These are phyloP conservation scores for Terfezia claveryi DNA, from an alignment of 495 filamentous ascomycete species.

Conservation along the genomic window DNA sequence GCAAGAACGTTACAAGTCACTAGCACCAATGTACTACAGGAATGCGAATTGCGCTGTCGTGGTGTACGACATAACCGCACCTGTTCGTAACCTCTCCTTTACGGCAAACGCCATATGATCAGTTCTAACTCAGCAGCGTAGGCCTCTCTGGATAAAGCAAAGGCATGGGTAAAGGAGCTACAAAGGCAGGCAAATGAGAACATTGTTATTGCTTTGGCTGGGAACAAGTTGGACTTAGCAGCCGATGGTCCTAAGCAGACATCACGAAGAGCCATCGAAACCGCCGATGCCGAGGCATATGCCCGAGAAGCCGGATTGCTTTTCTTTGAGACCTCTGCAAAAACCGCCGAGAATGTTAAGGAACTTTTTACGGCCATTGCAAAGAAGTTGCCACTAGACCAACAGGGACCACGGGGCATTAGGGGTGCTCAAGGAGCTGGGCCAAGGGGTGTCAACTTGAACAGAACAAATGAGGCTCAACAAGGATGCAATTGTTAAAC, in stretches of 20 bases:
- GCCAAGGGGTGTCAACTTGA: conserved; percentile 17
- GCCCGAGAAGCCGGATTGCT: conserved; percentile 76
- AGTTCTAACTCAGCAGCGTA: conserved; percentile 19
- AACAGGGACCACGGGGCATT: conserved; percentile 66
- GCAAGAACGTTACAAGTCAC: conserved; percentile 93
- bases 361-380: conserved; percentile 97
- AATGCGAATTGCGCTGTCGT: conserved; percentile 98
- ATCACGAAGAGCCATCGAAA: conserved; percentile 63
- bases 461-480: conserved; percentile 10
- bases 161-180: conserved; percentile 97
- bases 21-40: conserved; percentile 97
- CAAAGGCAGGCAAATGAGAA: conserved; percentile 98
- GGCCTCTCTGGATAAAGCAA: conserved; percentile 94
- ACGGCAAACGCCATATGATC: not conserved
- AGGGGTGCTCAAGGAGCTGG: conserved; percentile 33
- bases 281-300: conserved; percentile 83
- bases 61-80: conserved; percentile 97
- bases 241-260: conserved; percentile 51
- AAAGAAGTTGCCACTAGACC: conserved; percentile 87
- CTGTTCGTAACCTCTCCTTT: conserved; percentile 36
- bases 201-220: conserved; percentile 92
- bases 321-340: conserved; percentile 95
- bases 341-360: conserved; percentile 84
- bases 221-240: conserved; percentile 92
- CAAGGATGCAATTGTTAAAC: conserved; percentile 20